Evolutionary conservation across 2,329 filamentous ascomycete genomes (phyloP).

Genomic region (Verticillium klebahnii): DNA sequence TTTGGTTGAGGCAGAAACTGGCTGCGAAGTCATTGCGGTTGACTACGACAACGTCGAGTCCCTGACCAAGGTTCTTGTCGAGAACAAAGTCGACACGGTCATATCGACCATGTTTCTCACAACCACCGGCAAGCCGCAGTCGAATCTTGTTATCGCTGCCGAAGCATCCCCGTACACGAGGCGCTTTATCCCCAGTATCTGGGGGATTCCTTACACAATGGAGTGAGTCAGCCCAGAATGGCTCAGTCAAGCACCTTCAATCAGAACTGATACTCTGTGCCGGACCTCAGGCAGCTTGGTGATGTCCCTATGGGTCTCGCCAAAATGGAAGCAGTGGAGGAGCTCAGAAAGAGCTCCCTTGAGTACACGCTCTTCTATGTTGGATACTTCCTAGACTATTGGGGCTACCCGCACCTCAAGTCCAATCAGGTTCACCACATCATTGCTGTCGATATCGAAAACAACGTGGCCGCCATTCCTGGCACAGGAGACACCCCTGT

Average conservation of each 20-base stretch:
- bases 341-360: conserved; percentile 25
- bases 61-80: conserved; percentile 19
- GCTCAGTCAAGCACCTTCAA: too few species aligned
- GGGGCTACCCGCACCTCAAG: conserved; percentile 28
- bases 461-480: conserved; percentile 41
- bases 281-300: too few species aligned
- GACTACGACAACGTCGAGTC: conserved; percentile 20
- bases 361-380: conserved; percentile 32
- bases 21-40: conserved; percentile 15
- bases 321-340: conserved; percentile 10
- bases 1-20: neutral
- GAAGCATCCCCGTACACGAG: conserved; percentile 29
- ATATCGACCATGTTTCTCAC: conserved; percentile 35
- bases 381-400: conserved; percentile 44
- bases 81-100: conserved; percentile 36
- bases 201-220: conserved; percentile 26
- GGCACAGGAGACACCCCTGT: conserved; percentile 39
- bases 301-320: conserved; percentile 2
- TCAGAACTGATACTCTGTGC: too few species aligned
- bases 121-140: conserved; percentile 22
- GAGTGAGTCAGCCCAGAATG: conserved; percentile 17
- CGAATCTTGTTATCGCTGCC: conserved; percentile 39
- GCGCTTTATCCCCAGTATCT: conserved; percentile 38
- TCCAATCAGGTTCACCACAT: conserved; percentile 32
- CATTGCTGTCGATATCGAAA: conserved; percentile 37